Evolutionary conservation across 305 asterid genomes (phyloP).

Genomic region (Rubia tinctorum): DNA sequence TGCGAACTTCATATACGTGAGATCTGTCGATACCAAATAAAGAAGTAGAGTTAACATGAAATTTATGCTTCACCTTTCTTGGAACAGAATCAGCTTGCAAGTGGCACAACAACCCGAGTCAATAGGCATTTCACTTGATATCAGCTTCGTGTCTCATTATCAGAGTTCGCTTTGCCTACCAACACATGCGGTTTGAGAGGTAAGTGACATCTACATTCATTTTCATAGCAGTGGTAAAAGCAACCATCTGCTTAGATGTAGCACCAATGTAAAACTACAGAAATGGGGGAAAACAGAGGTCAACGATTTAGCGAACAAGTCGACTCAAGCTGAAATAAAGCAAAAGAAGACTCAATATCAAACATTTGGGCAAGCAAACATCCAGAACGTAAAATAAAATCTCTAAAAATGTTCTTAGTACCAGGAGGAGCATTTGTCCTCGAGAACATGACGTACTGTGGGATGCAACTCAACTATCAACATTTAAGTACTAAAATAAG

Average conservation of each 20-base stretch:
- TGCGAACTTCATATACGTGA: too few species aligned
- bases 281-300: too few species aligned
- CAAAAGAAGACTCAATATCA: neutral
- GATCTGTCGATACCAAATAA: conserved; percentile 10
- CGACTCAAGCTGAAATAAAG: conserved; percentile 43
- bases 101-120: conserved; percentile 96
- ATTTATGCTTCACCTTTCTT: conserved; percentile 53
- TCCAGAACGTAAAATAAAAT: neutral
- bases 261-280: too few species aligned
- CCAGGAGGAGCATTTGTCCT: neutral
- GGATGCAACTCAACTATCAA: neutral
- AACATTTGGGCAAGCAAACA: neutral
- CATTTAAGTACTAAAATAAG: neutral
- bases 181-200: conserved; percentile 12
- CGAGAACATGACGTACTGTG: neutral
- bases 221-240: neutral
- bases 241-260: neutral
- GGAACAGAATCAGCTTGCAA: conserved; percentile 87
- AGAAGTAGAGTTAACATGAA: conserved; percentile 7
- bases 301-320: too few species aligned
- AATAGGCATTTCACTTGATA: conserved; percentile 90
- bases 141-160: conserved; percentile 99
- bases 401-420: conserved; percentile 14
- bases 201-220: neutral
- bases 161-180: conserved; percentile 87